phyloP scores from a whole-genome alignment of 495 filamentous ascomycete genomes.

The Pyrenula massariospora region DNA sequence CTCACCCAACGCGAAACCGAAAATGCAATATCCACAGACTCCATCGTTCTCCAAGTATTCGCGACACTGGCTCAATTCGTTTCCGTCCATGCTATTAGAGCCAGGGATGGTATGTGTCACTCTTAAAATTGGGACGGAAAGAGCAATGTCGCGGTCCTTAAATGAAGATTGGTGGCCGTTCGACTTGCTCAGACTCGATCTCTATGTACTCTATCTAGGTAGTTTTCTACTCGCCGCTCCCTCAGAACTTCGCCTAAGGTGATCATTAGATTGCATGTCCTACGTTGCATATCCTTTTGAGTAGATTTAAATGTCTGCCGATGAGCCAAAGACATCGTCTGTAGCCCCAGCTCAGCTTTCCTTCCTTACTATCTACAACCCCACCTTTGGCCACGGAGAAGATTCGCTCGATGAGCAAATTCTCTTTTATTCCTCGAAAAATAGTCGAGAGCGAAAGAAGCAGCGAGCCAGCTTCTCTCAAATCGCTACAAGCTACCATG shows the following conservation, averaged over 20 bases:
- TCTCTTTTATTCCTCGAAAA: slow-evolving; percentile 67
- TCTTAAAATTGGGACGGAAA: not conserved
- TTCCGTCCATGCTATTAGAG: no score
- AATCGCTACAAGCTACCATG: slow-evolving; percentile 45
- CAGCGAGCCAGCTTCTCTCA: slow-evolving; percentile 27
- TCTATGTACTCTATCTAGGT: no score
- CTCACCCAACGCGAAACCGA: no score
- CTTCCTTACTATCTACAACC: slow-evolving; percentile 90
- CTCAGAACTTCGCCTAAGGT: no score
- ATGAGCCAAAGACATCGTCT: not conserved
- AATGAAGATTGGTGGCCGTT: no score
- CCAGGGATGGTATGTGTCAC: not conserved
- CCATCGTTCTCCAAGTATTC: no score
- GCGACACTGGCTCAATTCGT: no score
- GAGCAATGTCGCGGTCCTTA: not conserved
- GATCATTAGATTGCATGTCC: no score
- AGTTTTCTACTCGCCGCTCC: no score
- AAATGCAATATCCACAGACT: no score
- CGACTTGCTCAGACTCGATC: no score
- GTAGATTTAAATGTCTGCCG: not conserved
- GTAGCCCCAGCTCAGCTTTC: slow-evolving; percentile 63
- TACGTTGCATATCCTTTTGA: no score
- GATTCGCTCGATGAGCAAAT: slow-evolving; percentile 84
- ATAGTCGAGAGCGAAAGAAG: slow-evolving; percentile 21
- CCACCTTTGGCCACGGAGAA: slow-evolving; percentile 74